A percentile compares a stretch with the other conserved stretches of the same genome.
Conservation (phyloP, 768 basidiomycete species). For the Dentipellis sp. region DNA sequence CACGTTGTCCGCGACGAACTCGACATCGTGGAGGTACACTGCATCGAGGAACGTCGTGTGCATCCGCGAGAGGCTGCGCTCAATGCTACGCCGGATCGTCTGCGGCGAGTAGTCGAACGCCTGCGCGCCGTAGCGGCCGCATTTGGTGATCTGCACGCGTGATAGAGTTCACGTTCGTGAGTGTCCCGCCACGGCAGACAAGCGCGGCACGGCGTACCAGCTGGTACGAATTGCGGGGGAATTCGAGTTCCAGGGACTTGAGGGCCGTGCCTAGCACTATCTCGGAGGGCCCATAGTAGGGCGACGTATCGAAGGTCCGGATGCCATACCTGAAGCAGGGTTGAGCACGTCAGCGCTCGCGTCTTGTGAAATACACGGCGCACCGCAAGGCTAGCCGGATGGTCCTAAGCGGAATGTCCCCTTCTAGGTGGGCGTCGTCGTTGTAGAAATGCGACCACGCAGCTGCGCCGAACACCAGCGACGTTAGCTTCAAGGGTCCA, state of each 20-base stretch:
- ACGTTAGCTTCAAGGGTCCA: conserved; percentile 29
- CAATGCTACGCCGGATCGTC: conserved; percentile 57
- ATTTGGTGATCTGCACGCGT: conserved; percentile 66
- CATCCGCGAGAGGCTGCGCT: conserved; percentile 56
- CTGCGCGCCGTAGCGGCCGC: conserved; percentile 60
- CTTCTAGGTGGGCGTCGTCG: conserved; percentile 42
- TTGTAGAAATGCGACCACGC: conserved; percentile 65
- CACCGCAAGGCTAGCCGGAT: conserved; percentile 73
- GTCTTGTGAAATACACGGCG: conserved; percentile 6
- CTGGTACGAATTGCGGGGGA: conserved; percentile 71
- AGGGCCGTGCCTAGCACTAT: conserved; percentile 63
- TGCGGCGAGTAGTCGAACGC: conserved; percentile 69
- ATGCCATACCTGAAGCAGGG: conserved; percentile 62
- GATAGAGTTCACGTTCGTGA: too few relatives aligned
- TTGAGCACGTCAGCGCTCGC: not conserved
- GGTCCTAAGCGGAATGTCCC: conserved; percentile 51
- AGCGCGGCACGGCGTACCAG: conserved; percentile 32
- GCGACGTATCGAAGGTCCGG: conserved; percentile 71
- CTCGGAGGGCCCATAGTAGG: conserved; percentile 77
- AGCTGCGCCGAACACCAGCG: conserved; percentile 64
- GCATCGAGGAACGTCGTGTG: conserved; percentile 72
- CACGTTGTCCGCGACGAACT: conserved; percentile 56
- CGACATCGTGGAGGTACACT: conserved; percentile 81
- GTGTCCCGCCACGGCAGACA: too few relatives aligned
- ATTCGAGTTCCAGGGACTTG: conserved; percentile 49